These are phyloP conservation scores for Nothophoma quercina DNA, from an alignment of 2,329 filamentous ascomycete species.

Conservation along the genomic window DNA sequence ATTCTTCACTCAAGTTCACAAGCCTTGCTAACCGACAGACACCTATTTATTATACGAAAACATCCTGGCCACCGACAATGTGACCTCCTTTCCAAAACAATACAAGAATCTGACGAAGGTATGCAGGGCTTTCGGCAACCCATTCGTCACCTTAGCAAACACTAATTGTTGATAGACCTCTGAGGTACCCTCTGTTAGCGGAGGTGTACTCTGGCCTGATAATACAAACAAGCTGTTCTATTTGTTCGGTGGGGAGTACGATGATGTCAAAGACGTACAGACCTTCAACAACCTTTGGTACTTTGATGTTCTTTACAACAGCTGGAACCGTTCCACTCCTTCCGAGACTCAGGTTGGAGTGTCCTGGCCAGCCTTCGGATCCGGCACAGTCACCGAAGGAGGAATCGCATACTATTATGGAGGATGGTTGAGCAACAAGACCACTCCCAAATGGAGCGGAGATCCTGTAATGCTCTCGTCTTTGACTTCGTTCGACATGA, in stretches of 20 bases:
- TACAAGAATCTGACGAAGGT: neutral
- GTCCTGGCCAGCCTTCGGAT: conserved; percentile 25
- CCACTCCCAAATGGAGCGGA: conserved; percentile 42
- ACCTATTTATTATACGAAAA: neutral
- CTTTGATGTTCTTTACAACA: conserved; percentile 63
- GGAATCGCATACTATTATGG: conserved; percentile 64
- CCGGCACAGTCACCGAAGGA: conserved; percentile 20
- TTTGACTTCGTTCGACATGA: conserved; percentile 58
- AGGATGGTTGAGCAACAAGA: conserved; percentile 64
- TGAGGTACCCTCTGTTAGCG: conserved; percentile 56
- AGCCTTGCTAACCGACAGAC: neutral
- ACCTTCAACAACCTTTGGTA: conserved; percentile 54
- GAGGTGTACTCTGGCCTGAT: conserved; percentile 64
- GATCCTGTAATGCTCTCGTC: conserved; percentile 51
- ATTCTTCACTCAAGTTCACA: too few species aligned
- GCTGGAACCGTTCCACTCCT: conserved; percentile 59
- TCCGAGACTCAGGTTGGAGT: conserved; percentile 20
- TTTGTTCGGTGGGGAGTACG: conserved; percentile 65
- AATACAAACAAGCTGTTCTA: conserved; percentile 68
- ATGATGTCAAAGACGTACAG: conserved; percentile 42
- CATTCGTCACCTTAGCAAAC: neutral
- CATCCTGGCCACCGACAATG: too few species aligned
- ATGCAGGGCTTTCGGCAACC: too few species aligned
- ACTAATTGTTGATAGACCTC: conserved; percentile 49
- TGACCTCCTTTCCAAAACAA: neutral